These are phyloP conservation scores for Adiantum capillusveneris DNA, from an alignment of 75 land plant species.

Conservation along the genomic window DNA sequence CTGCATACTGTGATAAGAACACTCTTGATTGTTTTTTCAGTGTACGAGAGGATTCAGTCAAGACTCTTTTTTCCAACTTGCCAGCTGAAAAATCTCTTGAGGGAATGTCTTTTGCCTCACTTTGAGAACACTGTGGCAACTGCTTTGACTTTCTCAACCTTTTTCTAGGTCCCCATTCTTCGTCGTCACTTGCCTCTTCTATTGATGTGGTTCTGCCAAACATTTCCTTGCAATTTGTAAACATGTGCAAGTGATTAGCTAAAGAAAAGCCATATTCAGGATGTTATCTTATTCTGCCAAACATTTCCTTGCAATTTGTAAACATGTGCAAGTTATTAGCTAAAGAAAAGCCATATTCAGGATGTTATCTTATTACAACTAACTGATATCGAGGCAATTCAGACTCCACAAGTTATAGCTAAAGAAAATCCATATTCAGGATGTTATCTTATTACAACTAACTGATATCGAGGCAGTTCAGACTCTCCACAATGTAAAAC, in stretches of 20 bases:
- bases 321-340: not conserved
- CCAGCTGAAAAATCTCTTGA: not conserved
- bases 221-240: constrained; percentile 26
- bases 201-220: constrained; percentile 17
- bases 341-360: too few species aligned
- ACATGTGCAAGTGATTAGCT: not conserved
- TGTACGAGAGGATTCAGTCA: not conserved
- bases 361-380: too few species aligned
- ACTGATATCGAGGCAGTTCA: constrained; percentile 24
- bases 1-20: not conserved
- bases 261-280: too few species aligned
- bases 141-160: constrained; percentile 13
- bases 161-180: constrained; percentile 27
- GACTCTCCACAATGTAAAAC: too few species aligned
- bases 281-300: too few species aligned
- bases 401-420: not conserved
- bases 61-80: not conserved
- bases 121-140: too few species aligned
- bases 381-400: constrained; percentile 27
- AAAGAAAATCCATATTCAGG: too few species aligned
- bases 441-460: too few species aligned
- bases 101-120: too few species aligned
- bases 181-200: constrained; percentile 26
- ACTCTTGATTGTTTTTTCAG: constrained; percentile 9
- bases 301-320: constrained; percentile 28